These are phyloP conservation scores for Camelina laxa DNA, from an alignment of 345 rosid genomes.

Conservation along the genomic window DNA sequence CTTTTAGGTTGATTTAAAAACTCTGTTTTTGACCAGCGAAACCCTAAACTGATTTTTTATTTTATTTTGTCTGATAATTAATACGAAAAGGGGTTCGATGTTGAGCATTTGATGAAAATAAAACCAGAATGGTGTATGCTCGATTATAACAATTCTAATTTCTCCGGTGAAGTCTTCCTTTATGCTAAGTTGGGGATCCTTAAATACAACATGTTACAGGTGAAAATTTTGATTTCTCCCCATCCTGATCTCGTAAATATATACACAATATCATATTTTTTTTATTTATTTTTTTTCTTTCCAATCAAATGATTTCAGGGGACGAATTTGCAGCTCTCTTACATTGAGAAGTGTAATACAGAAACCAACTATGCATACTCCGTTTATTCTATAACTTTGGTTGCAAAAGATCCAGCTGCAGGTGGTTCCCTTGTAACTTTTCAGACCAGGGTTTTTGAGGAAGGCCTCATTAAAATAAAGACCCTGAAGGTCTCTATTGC, in stretches of 20 bases:
- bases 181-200: background rate
- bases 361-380: background rate
- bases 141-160: background rate
- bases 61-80: background rate
- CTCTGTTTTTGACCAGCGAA: background rate
- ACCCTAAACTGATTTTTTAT: background rate
- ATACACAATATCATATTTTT: no score
- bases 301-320: background rate
- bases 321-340: slow-evolving; percentile 7
- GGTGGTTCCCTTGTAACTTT: slow-evolving; percentile 20
- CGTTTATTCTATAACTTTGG: background rate
- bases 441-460: background rate
- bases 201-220: background rate
- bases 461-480: background rate
- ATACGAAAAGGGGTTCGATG: background rate
- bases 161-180: background rate
- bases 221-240: background rate
- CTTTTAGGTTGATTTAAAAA: background rate
- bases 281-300: background rate
- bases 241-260: background rate
- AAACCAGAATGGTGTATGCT: background rate
- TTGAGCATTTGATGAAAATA: background rate
- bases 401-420: slow-evolving; percentile 28
- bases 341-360: background rate
- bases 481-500: background rate